Evolutionary conservation across 2,329 filamentous ascomycete genomes (phyloP).

Genomic region (Paraphaeosphaeria sporulosa): DNA sequence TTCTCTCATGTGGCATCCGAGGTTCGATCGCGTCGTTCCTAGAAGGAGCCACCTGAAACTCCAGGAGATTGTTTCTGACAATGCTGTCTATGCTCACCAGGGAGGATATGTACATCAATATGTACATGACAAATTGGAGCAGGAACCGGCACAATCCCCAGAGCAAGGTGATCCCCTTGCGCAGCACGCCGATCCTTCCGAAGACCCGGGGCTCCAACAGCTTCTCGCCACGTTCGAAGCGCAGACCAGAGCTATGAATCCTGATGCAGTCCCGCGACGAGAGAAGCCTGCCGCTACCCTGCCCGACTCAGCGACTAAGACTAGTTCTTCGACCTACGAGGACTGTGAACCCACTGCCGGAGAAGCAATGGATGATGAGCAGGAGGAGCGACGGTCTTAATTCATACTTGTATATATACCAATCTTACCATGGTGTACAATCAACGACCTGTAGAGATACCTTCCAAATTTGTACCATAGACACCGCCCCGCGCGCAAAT

Average conservation of each 20-base stretch:
- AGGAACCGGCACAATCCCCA: background rate
- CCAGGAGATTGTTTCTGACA: background rate
- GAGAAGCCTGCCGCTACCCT: background rate
- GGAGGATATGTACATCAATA: background rate
- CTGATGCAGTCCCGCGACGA: background rate
- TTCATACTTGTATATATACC: background rate
- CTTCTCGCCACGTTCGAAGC: background rate
- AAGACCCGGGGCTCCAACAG: background rate
- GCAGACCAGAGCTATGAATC: background rate
- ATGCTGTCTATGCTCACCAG: background rate
- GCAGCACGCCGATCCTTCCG: background rate
- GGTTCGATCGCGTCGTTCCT: constrained; percentile 2
- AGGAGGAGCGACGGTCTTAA: no score
- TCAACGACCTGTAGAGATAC: background rate
- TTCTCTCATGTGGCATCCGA: constrained; percentile 20
- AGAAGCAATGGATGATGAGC: no score
- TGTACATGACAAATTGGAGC: background rate
- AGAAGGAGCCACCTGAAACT: constrained; percentile 2
- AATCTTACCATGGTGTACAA: background rate
- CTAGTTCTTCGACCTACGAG: no score
- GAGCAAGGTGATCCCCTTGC: background rate
- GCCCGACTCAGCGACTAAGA: background rate
- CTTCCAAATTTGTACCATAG: background rate
- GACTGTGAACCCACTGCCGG: no score
- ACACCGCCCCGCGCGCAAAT: background rate